Evolutionary conservation across 352 stramenopile species (phyloP).

Genomic region (Pilasporangium apinafurcum): DNA sequence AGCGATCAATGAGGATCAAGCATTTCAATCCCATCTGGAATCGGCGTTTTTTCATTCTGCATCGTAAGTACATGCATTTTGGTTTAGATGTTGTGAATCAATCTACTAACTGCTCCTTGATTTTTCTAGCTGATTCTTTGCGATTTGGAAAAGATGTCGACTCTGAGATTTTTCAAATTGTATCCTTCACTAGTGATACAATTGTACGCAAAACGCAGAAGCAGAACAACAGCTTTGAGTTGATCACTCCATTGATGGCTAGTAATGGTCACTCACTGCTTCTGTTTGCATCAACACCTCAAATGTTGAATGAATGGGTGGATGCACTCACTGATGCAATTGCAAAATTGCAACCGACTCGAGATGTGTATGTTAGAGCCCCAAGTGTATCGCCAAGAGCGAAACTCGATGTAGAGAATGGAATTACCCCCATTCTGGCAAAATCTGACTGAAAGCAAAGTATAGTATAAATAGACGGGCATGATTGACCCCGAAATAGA

Average conservation of each 20-base stretch:
- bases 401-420: conserved; percentile 2
- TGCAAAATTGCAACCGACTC: conserved; percentile 8
- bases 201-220: conserved; percentile 63
- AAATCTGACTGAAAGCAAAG: too few relatives aligned
- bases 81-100: not conserved
- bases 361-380: not conserved
- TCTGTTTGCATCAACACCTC: conserved; percentile 44
- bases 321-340: conserved; percentile 51
- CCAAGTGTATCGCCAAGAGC: not conserved
- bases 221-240: conserved; percentile 74
- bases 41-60: conserved; percentile 65
- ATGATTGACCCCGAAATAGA: too few relatives aligned
- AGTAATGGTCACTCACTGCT: conserved; percentile 56
- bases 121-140: conserved; percentile 36
- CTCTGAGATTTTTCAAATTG: conserved; percentile 67
- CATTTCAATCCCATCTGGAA: conserved; percentile 81
- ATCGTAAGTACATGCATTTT: conserved; percentile 17
- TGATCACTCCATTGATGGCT: conserved; percentile 68
- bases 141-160: conserved; percentile 65
- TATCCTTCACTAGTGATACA: conserved; percentile 57
- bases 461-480: too few relatives aligned
- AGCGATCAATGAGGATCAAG: conserved; percentile 85
- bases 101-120: not conserved
- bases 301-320: conserved; percentile 52
- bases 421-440: not conserved